phyloP scores from a whole-genome alignment of 495 filamentous ascomycete species.

The Daldinia vernicosa region DNA sequence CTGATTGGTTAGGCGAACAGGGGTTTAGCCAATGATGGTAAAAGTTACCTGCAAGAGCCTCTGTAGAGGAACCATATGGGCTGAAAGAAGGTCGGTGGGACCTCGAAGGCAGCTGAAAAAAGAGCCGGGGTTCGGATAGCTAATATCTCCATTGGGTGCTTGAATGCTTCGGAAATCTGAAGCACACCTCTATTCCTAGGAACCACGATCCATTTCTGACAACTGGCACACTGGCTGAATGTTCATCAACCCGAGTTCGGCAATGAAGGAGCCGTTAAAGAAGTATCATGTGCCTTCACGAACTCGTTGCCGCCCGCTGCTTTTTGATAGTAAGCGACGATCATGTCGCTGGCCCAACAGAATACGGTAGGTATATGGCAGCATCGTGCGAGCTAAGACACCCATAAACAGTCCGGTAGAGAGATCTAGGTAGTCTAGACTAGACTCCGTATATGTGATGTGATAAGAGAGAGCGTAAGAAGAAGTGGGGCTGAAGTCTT shows the following conservation, averaged over 20 bases:
- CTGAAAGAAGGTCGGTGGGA: constrained; percentile 42
- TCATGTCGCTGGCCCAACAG: constrained; percentile 7
- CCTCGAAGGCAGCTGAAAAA: constrained; percentile 45
- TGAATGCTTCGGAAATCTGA: constrained; percentile 18
- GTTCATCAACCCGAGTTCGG: constrained; percentile 1
- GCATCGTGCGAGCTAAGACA: background rate
- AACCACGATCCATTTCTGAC: constrained; percentile 19
- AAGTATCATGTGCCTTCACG: constrained; percentile 2
- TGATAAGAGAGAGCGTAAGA: background rate
- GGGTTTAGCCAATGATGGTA: constrained; percentile 39
- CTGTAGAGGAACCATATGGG: constrained; percentile 35
- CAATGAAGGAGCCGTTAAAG: constrained; percentile 7
- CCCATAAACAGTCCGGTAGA: background rate
- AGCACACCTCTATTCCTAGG: constrained; percentile 15
- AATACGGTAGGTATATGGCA: background rate
- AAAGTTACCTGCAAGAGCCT: constrained; percentile 43
- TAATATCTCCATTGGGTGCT: constrained; percentile 38
- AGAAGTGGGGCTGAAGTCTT: background rate
- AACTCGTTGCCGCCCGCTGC: background rate
- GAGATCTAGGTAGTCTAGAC: background rate
- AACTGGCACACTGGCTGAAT: constrained; percentile 14
- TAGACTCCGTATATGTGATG: background rate
- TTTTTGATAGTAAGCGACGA: constrained; percentile 15
- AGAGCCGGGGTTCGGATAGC: constrained; percentile 38
- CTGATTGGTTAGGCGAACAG: constrained; percentile 38